Evolutionary conservation across 1,139 yeast species (phyloP).

Genomic region (Geotrichum carabidarum): DNA sequence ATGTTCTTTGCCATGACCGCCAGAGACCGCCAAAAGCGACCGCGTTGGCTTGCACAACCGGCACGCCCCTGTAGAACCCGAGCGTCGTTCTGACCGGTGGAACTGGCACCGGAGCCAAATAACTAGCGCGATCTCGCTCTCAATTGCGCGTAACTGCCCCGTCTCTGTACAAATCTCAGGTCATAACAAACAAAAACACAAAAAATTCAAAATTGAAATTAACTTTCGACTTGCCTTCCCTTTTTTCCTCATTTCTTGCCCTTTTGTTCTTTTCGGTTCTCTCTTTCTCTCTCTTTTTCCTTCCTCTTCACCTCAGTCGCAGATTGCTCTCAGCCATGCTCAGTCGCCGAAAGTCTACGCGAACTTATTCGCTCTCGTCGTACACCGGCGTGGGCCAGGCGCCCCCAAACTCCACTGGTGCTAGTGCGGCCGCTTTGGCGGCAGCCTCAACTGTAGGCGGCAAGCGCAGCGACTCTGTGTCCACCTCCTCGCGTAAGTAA

Average conservation of each 20-base stretch:
- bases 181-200: neutral
- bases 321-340: conserved; percentile 15
- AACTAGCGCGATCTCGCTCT: too few relatives aligned
- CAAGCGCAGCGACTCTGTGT: conserved; percentile 20
- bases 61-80: too few relatives aligned
- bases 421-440: conserved; percentile 40
- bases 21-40: too few relatives aligned
- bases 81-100: too few relatives aligned
- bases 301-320: neutral
- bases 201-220: too few relatives aligned
- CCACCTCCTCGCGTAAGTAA: conserved; percentile 7
- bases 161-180: neutral
- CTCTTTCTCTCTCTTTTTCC: neutral
- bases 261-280: neutral
- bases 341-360: conserved; percentile 27
- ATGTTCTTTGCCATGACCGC: too few relatives aligned
- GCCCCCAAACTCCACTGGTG: conserved; percentile 26
- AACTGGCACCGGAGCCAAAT: too few relatives aligned
- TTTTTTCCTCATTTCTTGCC: neutral
- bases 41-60: too few relatives aligned
- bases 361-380: conserved; percentile 32
- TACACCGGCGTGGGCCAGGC: conserved; percentile 34
- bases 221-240: too few relatives aligned
- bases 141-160: too few relatives aligned
- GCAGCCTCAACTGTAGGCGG: conserved; percentile 41